Conservation (phyloP, 106 monocot genomes). For the Dendrobium huoshanense region DNA sequence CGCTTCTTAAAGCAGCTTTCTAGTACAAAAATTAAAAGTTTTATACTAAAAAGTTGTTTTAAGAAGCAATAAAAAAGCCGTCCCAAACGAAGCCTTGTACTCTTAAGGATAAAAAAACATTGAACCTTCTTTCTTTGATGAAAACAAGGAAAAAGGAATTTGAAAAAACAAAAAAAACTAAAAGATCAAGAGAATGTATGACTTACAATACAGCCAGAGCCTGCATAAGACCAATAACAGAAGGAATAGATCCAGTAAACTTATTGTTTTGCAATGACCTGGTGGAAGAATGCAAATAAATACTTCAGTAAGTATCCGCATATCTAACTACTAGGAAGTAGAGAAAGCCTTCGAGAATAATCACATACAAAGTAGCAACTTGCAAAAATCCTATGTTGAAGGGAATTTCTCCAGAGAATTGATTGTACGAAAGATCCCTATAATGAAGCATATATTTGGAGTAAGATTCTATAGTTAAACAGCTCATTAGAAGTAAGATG, state of each 20-base stretch:
- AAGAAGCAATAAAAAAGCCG: too few species aligned
- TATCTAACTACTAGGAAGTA: background rate
- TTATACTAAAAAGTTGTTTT: too few species aligned
- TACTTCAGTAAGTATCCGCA: background rate
- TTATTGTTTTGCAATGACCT: conserved; percentile 97
- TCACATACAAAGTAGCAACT: conserved; percentile 87
- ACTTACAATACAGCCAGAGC: conserved; percentile 93
- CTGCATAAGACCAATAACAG: conserved; percentile 97
- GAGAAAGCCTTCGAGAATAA: background rate
- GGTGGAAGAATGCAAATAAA: background rate
- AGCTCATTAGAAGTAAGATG: background rate
- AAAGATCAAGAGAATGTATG: background rate
- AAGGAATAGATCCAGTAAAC: conserved; percentile 72
- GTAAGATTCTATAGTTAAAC: background rate
- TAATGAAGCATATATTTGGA: conserved; percentile 6
- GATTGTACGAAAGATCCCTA: conserved; percentile 91
- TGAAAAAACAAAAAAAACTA: background rate
- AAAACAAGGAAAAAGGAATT: background rate
- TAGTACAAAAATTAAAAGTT: too few species aligned
- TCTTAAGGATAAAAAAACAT: too few species aligned
- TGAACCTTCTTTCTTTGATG: background rate
- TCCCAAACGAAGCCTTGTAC: too few species aligned
- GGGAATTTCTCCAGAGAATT: conserved; percentile 77
- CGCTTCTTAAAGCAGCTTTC: too few species aligned
- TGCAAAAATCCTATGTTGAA: conserved; percentile 96